These are phyloP conservation scores for Xylaria scruposa DNA, from an alignment of 495 filamentous ascomycete species.

Conservation along the genomic window DNA sequence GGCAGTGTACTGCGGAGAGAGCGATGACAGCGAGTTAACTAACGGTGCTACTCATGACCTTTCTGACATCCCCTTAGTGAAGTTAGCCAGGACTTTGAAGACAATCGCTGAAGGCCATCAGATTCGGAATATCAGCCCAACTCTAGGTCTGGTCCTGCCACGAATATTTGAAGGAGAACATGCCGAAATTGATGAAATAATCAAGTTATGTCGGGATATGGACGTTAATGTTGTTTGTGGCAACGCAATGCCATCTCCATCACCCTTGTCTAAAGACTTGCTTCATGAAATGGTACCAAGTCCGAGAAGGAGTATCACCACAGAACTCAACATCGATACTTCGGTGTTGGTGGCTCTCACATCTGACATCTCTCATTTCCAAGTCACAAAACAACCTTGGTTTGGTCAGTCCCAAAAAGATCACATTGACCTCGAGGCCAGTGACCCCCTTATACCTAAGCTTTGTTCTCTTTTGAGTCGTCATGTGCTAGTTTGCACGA, in stretches of 20 bases:
- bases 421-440: constrained; percentile 40
- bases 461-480: constrained; percentile 42
- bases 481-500: constrained; percentile 45
- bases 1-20: constrained; percentile 39
- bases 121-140: constrained; percentile 35
- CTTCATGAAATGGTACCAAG: constrained; percentile 53
- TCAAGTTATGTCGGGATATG: constrained; percentile 34
- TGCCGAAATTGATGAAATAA: constrained; percentile 34
- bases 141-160: constrained; percentile 34
- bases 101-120: constrained; percentile 37
- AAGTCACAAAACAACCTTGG: constrained; percentile 42
- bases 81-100: constrained; percentile 36
- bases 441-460: constrained; percentile 41
- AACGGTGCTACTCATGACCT: constrained; percentile 16
- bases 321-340: constrained; percentile 49
- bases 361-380: constrained; percentile 50
- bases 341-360: constrained; percentile 51
- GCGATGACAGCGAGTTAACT: constrained; percentile 32
- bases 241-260: constrained; percentile 28
- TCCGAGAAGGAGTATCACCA: constrained; percentile 39
- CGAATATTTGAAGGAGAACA: constrained; percentile 36
- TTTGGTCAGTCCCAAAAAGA: constrained; percentile 46
- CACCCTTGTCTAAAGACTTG: constrained; percentile 52
- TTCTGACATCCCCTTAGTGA: constrained; percentile 36
- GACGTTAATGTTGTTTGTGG: constrained; percentile 35